Evolutionary conservation across 2,329 filamentous ascomycete genomes (phyloP).

Genomic region (Delphinella strobiligena): DNA sequence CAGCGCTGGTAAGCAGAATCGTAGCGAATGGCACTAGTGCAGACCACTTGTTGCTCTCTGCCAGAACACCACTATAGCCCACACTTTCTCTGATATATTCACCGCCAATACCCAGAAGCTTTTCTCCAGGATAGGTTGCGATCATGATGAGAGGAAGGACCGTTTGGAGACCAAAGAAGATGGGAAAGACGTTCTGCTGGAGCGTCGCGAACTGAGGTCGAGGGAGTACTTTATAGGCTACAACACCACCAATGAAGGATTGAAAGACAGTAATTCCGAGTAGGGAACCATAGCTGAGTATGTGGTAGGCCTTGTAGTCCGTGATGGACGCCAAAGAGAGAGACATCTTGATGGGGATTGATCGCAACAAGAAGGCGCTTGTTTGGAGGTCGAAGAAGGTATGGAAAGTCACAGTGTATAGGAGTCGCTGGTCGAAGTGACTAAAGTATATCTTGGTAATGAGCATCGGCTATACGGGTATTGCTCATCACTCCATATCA

Average conservation of each 20-base stretch:
- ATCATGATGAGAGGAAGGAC: slow-evolving; percentile 60
- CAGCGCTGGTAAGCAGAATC: slow-evolving; percentile 57
- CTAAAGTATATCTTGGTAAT: background rate
- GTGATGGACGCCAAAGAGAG: slow-evolving; percentile 29
- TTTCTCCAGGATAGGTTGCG: slow-evolving; percentile 64
- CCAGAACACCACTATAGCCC: slow-evolving; percentile 33
- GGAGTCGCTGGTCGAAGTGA: slow-evolving; percentile 1
- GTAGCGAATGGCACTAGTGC: slow-evolving; percentile 57
- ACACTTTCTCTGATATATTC: slow-evolving; percentile 13
- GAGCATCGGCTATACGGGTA: background rate
- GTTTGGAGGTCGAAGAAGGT: too few relatives aligned
- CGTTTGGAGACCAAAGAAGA: slow-evolving; percentile 81
- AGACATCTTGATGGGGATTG: slow-evolving; percentile 10
- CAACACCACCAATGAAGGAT: slow-evolving; percentile 61
- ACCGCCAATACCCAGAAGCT: slow-evolving; percentile 15
- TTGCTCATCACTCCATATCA: background rate
- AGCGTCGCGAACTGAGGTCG: slow-evolving; percentile 70
- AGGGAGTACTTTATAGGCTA: slow-evolving; percentile 65
- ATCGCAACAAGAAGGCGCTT: background rate
- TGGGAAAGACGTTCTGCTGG: slow-evolving; percentile 70
- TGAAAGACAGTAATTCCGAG: slow-evolving; percentile 82
- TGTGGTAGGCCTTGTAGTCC: slow-evolving; percentile 61
- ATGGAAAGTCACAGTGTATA: too few relatives aligned
- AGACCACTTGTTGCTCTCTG: slow-evolving; percentile 47
- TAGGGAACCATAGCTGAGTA: slow-evolving; percentile 69